A percentile compares a stretch with the other conserved stretches of the same genome.
phyloP scores from a whole-genome alignment of 371 early-diverging fungal genomes.

The Mucor saturninus region DNA sequence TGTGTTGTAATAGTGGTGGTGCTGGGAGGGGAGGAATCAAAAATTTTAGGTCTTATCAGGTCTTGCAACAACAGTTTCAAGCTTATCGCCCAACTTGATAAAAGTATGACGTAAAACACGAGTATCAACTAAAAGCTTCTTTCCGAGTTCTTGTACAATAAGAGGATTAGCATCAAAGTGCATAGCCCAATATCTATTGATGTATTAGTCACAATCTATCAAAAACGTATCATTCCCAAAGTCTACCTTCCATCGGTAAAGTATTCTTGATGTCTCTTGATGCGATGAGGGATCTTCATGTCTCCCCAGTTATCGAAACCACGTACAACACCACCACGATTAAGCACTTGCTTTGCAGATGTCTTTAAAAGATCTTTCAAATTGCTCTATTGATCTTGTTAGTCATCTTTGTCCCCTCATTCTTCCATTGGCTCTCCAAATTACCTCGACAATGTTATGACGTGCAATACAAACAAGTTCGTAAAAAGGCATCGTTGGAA shows the following conservation, averaged over 20 bases:
- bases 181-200: constrained; percentile 74
- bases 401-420: not conserved
- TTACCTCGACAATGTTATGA: constrained; percentile 59
- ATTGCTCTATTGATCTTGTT: constrained; percentile 46
- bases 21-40: not conserved
- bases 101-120: constrained; percentile 80
- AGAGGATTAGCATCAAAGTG: constrained; percentile 79
- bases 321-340: constrained; percentile 81
- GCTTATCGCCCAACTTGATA: constrained; percentile 73
- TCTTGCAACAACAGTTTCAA: constrained; percentile 61
- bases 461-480: constrained; percentile 74
- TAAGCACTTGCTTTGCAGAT: constrained; percentile 71
- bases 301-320: constrained; percentile 73
- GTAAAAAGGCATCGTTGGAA: constrained; percentile 66
- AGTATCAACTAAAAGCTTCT: constrained; percentile 71
- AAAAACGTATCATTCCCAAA: not conserved
- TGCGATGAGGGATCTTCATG: constrained; percentile 65
- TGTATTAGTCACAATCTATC: not conserved
- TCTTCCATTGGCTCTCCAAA: no score
- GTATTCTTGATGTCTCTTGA: constrained; percentile 71
- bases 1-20: not conserved
- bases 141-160: constrained; percentile 62
- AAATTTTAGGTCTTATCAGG: constrained; percentile 59
- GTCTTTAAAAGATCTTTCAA: constrained; percentile 70
- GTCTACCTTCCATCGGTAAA: constrained; percentile 64